Conservation (phyloP, 768 basidiomycete genomes). For the Inosperma sp. region DNA sequence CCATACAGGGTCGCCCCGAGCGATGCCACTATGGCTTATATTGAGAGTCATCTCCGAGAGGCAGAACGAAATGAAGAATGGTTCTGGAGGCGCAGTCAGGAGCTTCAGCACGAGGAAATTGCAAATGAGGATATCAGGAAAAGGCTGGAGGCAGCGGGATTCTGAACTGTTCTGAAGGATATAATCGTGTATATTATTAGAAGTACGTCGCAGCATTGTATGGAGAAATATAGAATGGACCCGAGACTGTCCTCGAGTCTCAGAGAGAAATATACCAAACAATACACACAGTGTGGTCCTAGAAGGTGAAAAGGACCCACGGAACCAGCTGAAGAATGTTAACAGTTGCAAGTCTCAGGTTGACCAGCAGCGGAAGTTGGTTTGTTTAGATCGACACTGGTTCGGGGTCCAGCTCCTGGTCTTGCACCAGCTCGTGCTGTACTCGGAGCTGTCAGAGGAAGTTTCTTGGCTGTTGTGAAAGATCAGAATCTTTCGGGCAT, state of each 20-base stretch:
- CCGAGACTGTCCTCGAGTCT: conserved; percentile 9
- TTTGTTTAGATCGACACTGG: conserved; percentile 81
- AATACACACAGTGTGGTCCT: conserved; percentile 37
- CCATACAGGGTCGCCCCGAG: conserved; percentile 46
- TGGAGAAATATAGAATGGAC: conserved; percentile 18
- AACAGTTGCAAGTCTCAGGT: conserved; percentile 77
- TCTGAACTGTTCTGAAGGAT: conserved; percentile 31
- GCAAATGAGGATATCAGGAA: conserved; percentile 61
- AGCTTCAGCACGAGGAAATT: conserved; percentile 54
- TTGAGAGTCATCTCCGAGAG: conserved; percentile 41
- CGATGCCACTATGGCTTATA: conserved; percentile 43
- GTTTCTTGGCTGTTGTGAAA: conserved; percentile 64
- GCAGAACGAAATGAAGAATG: conserved; percentile 41
- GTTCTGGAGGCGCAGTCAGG: conserved; percentile 58
- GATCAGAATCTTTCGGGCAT: conserved; percentile 6
- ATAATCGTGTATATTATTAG: conserved; percentile 22
- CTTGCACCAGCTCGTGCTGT: conserved; percentile 54
- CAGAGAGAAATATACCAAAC: conserved; percentile 18
- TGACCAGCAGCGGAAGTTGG: conserved; percentile 49
- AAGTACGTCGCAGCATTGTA: conserved; percentile 21
- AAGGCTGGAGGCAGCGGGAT: conserved; percentile 65
- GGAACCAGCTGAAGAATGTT: conserved; percentile 21
- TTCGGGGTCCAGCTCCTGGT: conserved; percentile 48
- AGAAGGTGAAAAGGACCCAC: conserved; percentile 23
- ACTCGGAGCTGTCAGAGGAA: conserved; percentile 76